Conservation (phyloP, 108 stramenopile genomes). For the Cyclotella choctawhatcheeana region DNA sequence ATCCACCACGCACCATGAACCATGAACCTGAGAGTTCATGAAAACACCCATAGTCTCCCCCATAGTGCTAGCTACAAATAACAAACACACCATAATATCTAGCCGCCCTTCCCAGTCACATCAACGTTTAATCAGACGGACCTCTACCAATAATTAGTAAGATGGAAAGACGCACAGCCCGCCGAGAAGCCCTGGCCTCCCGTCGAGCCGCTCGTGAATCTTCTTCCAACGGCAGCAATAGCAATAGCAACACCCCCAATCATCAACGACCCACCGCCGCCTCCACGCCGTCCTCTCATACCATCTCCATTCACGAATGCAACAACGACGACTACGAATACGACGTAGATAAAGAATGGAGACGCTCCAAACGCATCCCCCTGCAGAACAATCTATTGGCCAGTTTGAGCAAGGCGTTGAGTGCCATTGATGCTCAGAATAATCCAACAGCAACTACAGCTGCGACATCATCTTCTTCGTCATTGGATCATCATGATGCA, state of each 20-base stretch:
- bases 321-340: not conserved
- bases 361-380: constrained; percentile 3
- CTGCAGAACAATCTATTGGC: constrained; percentile 23
- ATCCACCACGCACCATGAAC: too few species aligned
- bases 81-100: too few species aligned
- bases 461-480: too few species aligned
- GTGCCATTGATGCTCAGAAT: constrained; percentile 31
- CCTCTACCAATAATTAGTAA: too few species aligned
- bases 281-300: too few species aligned
- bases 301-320: not conserved
- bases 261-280: not conserved
- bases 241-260: not conserved
- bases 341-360: not conserved
- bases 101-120: too few species aligned
- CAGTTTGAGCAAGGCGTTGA: constrained; percentile 21
- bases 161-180: too few species aligned
- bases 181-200: constrained; percentile 25
- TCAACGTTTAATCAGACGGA: too few species aligned
- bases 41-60: too few species aligned
- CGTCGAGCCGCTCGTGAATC: constrained; percentile 24
- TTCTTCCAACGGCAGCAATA: not conserved
- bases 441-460: not conserved
- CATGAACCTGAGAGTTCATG: too few species aligned
- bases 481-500: too few species aligned
- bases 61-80: too few species aligned